Base-by-base conservation (phyloP, 139 green algal genomes). In the Auxenochlorella protothecoides region DNA sequence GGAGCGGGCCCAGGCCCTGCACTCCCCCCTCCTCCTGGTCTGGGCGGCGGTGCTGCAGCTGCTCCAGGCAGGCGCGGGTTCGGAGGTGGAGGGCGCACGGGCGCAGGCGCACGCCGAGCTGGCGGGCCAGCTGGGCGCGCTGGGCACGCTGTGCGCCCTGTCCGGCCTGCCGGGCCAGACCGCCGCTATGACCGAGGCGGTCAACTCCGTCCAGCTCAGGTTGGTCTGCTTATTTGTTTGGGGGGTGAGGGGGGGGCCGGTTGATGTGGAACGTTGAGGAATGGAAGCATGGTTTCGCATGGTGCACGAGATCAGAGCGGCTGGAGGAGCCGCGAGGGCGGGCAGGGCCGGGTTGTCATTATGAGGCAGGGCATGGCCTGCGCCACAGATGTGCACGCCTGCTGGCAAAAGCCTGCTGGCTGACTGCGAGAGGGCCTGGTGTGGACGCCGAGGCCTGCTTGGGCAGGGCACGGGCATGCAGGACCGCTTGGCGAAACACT, bases 1-100 rank as follows among this genome's bases (percentile, higher is more conserved):
- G 67, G n/a, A 55, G 27, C 10, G 51, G 9, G 60, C 77, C 6
- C 5, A 14, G 11, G 68, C 68, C 6, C 67, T 68, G 2, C 77
- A 82, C 60, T 72, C 77, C 8, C 70, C 72, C 4, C 70, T 82
- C 53, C 61, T 80, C 62, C 68, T 82, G 62, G 77, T 70, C 52
- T 82, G 77, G 77, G 73, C 77, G 2, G 72, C 73, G 2, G 69
- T 82, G 64, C 60, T 76, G n/a, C 70, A 60, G 55, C 77, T 82
- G 15, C 59, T 68, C 1, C 27, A 53, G 59, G 59, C 13, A 73
- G n/a, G 65, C 63, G 53, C 66, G 53, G 61, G 12, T 55, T 61
- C 13, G 63, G 44, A 67, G 63, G 68, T 66, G 60, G 27, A 44
- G 27, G 27, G 27, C 27, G 27, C 27, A 44, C 27, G 27, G 27